Evolutionary conservation across 345 rosid species (phyloP).

Genomic region (Cardiospermum halicacabum): DNA sequence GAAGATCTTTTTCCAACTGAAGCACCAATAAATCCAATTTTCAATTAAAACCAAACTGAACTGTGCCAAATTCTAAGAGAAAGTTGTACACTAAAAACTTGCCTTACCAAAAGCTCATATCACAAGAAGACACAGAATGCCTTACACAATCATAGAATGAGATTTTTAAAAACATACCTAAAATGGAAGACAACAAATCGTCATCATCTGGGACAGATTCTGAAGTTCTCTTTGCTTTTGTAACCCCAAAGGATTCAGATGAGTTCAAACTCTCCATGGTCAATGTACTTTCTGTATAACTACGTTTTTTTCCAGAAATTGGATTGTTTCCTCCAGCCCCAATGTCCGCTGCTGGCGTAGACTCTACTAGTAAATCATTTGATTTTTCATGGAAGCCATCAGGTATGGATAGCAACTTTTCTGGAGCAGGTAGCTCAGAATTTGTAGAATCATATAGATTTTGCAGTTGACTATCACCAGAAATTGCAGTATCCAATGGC

Average conservation of each 20-base stretch:
- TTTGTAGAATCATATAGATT: slow-evolving; percentile 26
- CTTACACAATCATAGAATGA: not conserved
- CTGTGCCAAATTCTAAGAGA: not conserved
- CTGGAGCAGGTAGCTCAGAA: slow-evolving; percentile 66
- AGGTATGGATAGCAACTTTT: slow-evolving; percentile 63
- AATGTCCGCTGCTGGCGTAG: slow-evolving; percentile 49
- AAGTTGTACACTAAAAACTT: not conserved
- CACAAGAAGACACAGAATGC: not conserved
- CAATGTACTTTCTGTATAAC: slow-evolving; percentile 64
- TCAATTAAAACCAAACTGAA: not conserved
- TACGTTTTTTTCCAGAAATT: slow-evolving; percentile 69
- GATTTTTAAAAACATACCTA: slow-evolving; percentile 46
- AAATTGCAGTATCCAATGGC: slow-evolving; percentile 26
- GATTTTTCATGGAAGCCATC: slow-evolving; percentile 40
- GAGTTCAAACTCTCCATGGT: slow-evolving; percentile 64
- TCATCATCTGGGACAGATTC: slow-evolving; percentile 90
- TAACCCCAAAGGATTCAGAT: slow-evolving; percentile 59
- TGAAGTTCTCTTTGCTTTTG: slow-evolving; percentile 47
- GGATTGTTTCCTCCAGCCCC: slow-evolving; percentile 36
- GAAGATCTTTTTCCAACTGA: slow-evolving; percentile 86
- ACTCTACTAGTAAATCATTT: slow-evolving; percentile 43
- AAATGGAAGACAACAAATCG: slow-evolving; percentile 87
- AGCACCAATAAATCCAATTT: slow-evolving; percentile 11
- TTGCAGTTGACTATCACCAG: slow-evolving; percentile 36
- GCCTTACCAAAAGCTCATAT: not conserved